These are phyloP conservation scores for Schizophyllum commune DNA, from an alignment of 1,284 basidiomycete species.

Conservation along the genomic window DNA sequence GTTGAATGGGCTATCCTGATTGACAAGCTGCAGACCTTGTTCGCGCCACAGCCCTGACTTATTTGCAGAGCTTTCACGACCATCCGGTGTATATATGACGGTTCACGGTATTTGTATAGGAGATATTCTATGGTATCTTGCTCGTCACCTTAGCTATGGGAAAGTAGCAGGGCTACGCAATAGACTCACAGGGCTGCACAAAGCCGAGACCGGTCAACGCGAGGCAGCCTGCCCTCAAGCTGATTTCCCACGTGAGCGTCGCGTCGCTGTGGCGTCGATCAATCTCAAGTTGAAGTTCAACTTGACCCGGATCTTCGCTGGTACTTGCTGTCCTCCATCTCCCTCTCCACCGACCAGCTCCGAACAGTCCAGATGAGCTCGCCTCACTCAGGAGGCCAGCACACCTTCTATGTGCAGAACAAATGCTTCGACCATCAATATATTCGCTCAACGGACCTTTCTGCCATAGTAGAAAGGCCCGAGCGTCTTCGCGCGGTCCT, in stretches of 20 bases:
- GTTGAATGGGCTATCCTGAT: constrained; percentile 73
- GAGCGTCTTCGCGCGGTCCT: constrained; percentile 82
- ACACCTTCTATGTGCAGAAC: constrained; percentile 40
- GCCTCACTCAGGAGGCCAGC: too few relatives aligned
- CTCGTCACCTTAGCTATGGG: too few relatives aligned
- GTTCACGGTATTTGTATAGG: background rate
- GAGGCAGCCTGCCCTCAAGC: background rate
- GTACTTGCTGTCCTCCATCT: too few relatives aligned
- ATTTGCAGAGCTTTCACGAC: too few relatives aligned
- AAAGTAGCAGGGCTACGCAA: background rate
- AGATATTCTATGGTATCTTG: background rate
- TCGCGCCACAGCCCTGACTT: background rate
- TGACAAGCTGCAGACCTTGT: constrained; percentile 34
- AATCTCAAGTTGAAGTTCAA: background rate
- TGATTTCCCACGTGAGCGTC: background rate
- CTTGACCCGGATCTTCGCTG: background rate
- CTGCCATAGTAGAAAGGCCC: constrained; percentile 79
- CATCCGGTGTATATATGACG: background rate
- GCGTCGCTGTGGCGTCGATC: background rate
- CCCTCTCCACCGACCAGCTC: too few relatives aligned
- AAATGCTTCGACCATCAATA: constrained; percentile 69
- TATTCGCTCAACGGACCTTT: constrained; percentile 68
- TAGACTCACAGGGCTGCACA: background rate
- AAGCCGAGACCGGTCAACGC: background rate
- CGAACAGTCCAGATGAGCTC: background rate